Evolutionary conservation across 441 rosid genomes (phyloP), one percentile per base, ranked within the genome.

Genomic region (Isatis lusitanica): DNA sequence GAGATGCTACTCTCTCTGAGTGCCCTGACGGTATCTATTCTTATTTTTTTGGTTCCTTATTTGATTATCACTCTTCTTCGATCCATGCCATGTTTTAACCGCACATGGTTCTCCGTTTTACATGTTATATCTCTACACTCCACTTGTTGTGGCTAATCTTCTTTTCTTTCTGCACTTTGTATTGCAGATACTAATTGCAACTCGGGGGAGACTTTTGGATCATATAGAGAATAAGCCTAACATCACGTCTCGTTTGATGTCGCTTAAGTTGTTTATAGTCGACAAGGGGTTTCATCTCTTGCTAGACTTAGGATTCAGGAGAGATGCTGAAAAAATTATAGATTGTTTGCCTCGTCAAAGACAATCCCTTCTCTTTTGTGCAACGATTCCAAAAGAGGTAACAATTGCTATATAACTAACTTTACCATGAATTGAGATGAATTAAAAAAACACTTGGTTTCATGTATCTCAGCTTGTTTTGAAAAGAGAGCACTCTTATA

Each of bases 241-340:
- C 71, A 58, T 96, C 76, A 87, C 93, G 17, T 76, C 84, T 46
- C 92, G 89, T 52, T 80, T 96, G 86, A 93, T 90, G 98, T 90
- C 87, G 24, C 83, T 93, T 44, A 90, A 87, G 80, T 88, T 96
- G 93, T 88, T 96, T 66, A 73, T 93, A 81, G 85, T 93, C 6
- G 98, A 96, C 76, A 98, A 96, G 79, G 97, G n/a, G n/a, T n/a
- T 97, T 75, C 97, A 89, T 82, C 96, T 84, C 77, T 87, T 96
- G 47, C 85, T 96, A 51, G 94, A 96, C 83, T 83, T 96, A 24
- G 98, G 98, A 44, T 96, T 96, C 55, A 90, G 94, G 70, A 96
- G 90, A 81, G 98, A 96, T 58, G 83, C 91, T 62, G 99, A 96
- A 68, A 93, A 90, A 71, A 87, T 96, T 56, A 85, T 90, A 42